Percentiles rank a stretch among this genome's conserved stretches.
Evolutionary conservation across 1,284 basidiomycete genomes (phyloP).

Genomic region (Melampsora abietis-canadensis): DNA sequence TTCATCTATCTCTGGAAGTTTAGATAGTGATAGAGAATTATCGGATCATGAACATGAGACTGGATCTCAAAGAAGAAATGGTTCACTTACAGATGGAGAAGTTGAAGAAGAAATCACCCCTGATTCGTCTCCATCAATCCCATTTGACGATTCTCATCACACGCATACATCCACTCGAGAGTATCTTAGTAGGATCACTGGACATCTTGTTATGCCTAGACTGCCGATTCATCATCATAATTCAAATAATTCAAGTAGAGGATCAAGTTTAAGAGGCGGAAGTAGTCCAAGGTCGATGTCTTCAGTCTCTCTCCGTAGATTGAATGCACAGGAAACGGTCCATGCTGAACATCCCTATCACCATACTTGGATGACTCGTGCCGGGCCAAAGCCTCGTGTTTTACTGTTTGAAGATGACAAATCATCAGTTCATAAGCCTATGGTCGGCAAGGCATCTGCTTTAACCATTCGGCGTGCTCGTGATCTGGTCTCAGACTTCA

Average conservation of each 20-base stretch:
- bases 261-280: background rate
- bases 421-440: background rate
- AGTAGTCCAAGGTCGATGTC: background rate
- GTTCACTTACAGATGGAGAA: slow-evolving; percentile 3
- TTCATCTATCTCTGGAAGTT: slow-evolving; percentile 8
- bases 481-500: slow-evolving; percentile 19
- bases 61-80: background rate
- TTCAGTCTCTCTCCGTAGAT: background rate
- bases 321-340: background rate
- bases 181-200: background rate
- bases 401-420: background rate
- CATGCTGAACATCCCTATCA: slow-evolving; percentile 1
- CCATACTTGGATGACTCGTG: background rate
- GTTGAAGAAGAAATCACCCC: background rate
- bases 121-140: background rate
- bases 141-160: background rate
- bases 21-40: slow-evolving; percentile 1
- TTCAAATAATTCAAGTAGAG: slow-evolving; percentile 19
- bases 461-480: background rate
- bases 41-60: background rate
- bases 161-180: slow-evolving; percentile 8
- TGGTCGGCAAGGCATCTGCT: background rate
- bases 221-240: slow-evolving; percentile 21
- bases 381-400: background rate
- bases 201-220: slow-evolving; percentile 43